These are phyloP conservation scores for Chrysoporthe puriensis DNA, from an alignment of 2,329 filamentous ascomycete genomes.

Conservation along the genomic window DNA sequence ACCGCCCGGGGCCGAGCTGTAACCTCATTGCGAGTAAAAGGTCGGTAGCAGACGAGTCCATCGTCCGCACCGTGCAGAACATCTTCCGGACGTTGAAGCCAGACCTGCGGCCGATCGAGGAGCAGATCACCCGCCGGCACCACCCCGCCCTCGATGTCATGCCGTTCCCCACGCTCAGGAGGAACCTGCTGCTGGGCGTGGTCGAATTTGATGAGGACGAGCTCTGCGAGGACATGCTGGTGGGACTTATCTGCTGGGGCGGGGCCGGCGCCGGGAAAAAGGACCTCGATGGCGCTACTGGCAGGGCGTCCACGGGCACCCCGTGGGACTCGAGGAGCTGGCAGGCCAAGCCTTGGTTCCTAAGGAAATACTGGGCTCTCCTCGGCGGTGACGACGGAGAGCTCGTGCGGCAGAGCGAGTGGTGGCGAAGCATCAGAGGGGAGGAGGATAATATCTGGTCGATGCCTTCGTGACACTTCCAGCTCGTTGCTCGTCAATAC, in stretches of 20 bases:
- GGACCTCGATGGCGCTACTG: constrained; percentile 26
- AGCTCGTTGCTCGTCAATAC: neutral
- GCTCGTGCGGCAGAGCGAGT: constrained; percentile 29
- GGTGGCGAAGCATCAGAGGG: constrained; percentile 26
- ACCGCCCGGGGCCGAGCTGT: constrained; percentile 22
- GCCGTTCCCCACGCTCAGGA: constrained; percentile 34
- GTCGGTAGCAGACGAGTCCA: constrained; percentile 14
- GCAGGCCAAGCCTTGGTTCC: constrained; percentile 29
- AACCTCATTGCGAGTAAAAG: neutral
- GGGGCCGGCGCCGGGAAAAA: constrained; percentile 24
- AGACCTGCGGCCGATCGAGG: constrained; percentile 33
- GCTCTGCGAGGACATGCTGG: constrained; percentile 33
- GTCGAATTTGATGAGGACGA: constrained; percentile 31
- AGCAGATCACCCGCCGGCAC: constrained; percentile 33
- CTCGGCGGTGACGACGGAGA: constrained; percentile 30
- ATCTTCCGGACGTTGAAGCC: constrained; percentile 33
- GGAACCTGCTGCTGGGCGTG: constrained; percentile 30
- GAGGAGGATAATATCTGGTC: constrained; percentile 22
- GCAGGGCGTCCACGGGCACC: constrained; percentile 30
- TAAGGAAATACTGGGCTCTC: constrained; percentile 27
- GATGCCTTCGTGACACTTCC: neutral
- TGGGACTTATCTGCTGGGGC: constrained; percentile 36
- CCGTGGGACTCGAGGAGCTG: constrained; percentile 34
- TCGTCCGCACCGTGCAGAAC: constrained; percentile 31
- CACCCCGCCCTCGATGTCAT: constrained; percentile 34